phyloP scores from a whole-genome alignment of 2,329 filamentous ascomycete species.

The Cytospora leucostoma region DNA sequence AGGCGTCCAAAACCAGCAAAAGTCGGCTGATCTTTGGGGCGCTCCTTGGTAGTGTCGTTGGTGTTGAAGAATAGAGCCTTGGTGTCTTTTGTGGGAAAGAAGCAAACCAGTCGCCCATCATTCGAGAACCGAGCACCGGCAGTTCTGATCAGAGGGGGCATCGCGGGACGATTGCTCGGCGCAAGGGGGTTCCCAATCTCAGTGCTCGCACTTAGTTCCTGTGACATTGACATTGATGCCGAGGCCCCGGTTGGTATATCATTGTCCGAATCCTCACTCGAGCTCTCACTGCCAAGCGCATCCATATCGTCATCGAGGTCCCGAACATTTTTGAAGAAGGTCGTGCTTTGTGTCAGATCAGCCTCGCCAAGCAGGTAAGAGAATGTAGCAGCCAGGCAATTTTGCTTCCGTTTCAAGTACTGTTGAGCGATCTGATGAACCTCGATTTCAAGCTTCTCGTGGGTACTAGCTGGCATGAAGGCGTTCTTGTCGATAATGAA shows the following conservation, averaged over 20 bases:
- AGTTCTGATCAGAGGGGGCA: constrained; percentile 56
- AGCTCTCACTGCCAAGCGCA: constrained; percentile 71
- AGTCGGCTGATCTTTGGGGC: constrained; percentile 54
- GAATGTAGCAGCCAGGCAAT: constrained; percentile 63
- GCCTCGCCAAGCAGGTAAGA: constrained; percentile 65
- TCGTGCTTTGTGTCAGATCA: constrained; percentile 60
- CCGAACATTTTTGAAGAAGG: constrained; percentile 64
- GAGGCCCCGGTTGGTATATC: constrained; percentile 55
- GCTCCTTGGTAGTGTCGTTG: constrained; percentile 48
- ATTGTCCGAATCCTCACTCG: constrained; percentile 77
- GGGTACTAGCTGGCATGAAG: constrained; percentile 59
- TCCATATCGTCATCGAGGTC: constrained; percentile 61
- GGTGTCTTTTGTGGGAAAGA: constrained; percentile 69
- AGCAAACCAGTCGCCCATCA: constrained; percentile 65
- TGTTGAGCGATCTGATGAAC: constrained; percentile 57
- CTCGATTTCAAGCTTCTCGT: constrained; percentile 55
- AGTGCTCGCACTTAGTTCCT: constrained; percentile 58
- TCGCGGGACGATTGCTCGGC: constrained; percentile 53
- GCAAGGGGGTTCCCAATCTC: constrained; percentile 57
- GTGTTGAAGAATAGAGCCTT: constrained; percentile 53
- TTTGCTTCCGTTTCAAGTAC: constrained; percentile 59
- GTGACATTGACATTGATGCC: constrained; percentile 65
- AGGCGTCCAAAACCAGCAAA: constrained; percentile 61
- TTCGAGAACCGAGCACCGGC: constrained; percentile 64
- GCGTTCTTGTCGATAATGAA: constrained; percentile 64